These are phyloP conservation scores for Phytophthora crassamura DNA, from an alignment of 352 stramenopile species.

Conservation along the genomic window DNA sequence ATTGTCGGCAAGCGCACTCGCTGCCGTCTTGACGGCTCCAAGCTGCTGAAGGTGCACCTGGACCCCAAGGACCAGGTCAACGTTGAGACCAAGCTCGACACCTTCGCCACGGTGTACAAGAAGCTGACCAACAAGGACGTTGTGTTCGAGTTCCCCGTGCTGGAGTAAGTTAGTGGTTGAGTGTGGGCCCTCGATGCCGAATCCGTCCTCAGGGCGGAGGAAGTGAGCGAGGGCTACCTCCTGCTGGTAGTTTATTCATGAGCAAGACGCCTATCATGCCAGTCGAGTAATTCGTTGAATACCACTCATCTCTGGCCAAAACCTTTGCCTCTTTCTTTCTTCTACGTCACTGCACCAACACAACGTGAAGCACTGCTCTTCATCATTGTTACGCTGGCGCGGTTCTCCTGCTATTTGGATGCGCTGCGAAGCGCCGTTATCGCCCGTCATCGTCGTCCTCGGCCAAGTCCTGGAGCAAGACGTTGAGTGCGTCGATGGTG, in stretches of 20 bases:
- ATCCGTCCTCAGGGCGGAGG: too few relatives aligned
- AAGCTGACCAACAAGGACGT: slow-evolving; percentile 99
- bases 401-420: slow-evolving; percentile 35
- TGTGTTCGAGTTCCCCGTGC: slow-evolving; percentile 97
- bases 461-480: slow-evolving; percentile 47
- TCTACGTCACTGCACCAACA: neutral
- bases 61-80: slow-evolving; percentile 99
- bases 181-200: slow-evolving; percentile 21
- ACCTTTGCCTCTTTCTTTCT: neutral
- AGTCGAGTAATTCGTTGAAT: slow-evolving; percentile 38
- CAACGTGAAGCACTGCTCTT: neutral
- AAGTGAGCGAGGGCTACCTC: slow-evolving; percentile 25
- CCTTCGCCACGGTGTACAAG: slow-evolving; percentile 99
- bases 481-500: slow-evolving; percentile 49
- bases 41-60: slow-evolving; percentile 98
- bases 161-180: slow-evolving; percentile 79
- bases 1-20: slow-evolving; percentile 99
- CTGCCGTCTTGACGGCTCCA: slow-evolving; percentile 97
- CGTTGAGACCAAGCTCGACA: slow-evolving; percentile 99
- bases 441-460: slow-evolving; percentile 75
- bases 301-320: slow-evolving; percentile 21
- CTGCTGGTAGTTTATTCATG: slow-evolving; percentile 54
- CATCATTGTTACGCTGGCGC: neutral
- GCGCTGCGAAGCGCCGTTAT: slow-evolving; percentile 56
- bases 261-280: slow-evolving; percentile 54